Evolutionary conservation across 2,329 filamentous ascomycete genomes (phyloP).

Genomic region (Mycocentrospora acerina): DNA sequence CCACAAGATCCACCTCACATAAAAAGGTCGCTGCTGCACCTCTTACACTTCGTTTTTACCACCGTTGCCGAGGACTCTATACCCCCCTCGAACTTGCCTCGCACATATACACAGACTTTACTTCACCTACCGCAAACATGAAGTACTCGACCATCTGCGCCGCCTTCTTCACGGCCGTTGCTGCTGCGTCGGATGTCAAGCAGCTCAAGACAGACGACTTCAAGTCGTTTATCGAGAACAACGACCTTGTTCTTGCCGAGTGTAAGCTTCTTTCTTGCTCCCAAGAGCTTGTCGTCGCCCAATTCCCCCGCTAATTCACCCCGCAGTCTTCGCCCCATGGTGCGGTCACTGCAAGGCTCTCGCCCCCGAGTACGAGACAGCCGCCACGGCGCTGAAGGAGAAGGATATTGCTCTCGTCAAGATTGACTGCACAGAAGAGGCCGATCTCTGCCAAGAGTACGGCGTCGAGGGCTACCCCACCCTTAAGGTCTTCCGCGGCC

Average conservation of each 20-base stretch:
- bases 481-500: slow-evolving; percentile 96
- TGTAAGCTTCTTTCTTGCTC: slow-evolving; percentile 61
- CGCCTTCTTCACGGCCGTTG: slow-evolving; percentile 57
- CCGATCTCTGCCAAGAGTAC: slow-evolving; percentile 83
- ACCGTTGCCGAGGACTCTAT: slow-evolving; percentile 21
- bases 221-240: slow-evolving; percentile 77
- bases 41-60: slow-evolving; percentile 12
- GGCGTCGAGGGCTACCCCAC: slow-evolving; percentile 98
- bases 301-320: slow-evolving; percentile 41
- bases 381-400: slow-evolving; percentile 80
- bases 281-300: not conserved
- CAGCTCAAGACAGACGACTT: slow-evolving; percentile 87
- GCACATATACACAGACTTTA: slow-evolving; percentile 10
- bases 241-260: slow-evolving; percentile 90
- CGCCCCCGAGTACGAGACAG: slow-evolving; percentile 86
- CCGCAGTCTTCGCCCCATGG: slow-evolving; percentile 87
- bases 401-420: slow-evolving; percentile 84
- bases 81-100: slow-evolving; percentile 8
- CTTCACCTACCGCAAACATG: slow-evolving; percentile 26
- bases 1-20: slow-evolving; percentile 23
- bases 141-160: slow-evolving; percentile 42
- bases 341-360: slow-evolving; percentile 99
- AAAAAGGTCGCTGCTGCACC: slow-evolving; percentile 21
- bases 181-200: slow-evolving; percentile 74
- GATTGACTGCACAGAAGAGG: slow-evolving; percentile 93